Base-by-base conservation (phyloP, 371 early-diverging fungal genomes). In the Dinochytrium kinnereticum region DNA sequence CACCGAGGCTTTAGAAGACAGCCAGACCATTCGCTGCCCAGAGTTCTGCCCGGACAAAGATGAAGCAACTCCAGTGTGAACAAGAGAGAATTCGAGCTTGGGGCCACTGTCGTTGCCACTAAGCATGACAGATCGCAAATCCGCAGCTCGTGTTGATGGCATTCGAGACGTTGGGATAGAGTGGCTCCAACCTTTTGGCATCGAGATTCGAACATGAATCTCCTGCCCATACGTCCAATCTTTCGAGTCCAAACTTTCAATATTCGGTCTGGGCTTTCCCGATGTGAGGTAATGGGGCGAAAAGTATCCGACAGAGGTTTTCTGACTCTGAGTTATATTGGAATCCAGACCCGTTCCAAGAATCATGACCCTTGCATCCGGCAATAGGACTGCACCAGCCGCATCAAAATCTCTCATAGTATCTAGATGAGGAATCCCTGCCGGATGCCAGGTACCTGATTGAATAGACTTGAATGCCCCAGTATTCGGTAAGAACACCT, bases 401-500 rank as follows among this genome's bases (percentile, higher is more conserved):
- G 30, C 75, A 70, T 13, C 21, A n/a, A n/a, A n/a, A n/a, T n/a
- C n/a, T n/a, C n/a, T n/a, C n/a, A n/a, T n/a, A n/a, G n/a, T n/a
- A n/a, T n/a, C n/a, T n/a, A n/a, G n/a, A n/a, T n/a, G n/a, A n/a
- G n/a, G n/a, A 3, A 17, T n/a, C 49, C 61, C 55, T 57, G 2
- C 69, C 59, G 10, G 31, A 37, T 1, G 81, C 86, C 7, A 70
- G 38, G 0, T 82, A 80, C n/a, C 80, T 79, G 5, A 68, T 65
- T 17, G 87, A 87, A 31, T 88, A 82, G 68, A 44, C 44, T 19
- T 44, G 19, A 19, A 44, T 19, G 13, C 19, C 19, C 44, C 90
- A 91, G 39, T 89, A 80, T 2, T 85, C 30, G 0, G 91, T 89
- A 21, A 82, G 85, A 71, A 85, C 85, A 5, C 85, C 83, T 1